Percentiles rank a stretch among this genome's conserved stretches.
Conservation (phyloP, 331 rosid genomes). For the Prunus yedoensis region DNA sequence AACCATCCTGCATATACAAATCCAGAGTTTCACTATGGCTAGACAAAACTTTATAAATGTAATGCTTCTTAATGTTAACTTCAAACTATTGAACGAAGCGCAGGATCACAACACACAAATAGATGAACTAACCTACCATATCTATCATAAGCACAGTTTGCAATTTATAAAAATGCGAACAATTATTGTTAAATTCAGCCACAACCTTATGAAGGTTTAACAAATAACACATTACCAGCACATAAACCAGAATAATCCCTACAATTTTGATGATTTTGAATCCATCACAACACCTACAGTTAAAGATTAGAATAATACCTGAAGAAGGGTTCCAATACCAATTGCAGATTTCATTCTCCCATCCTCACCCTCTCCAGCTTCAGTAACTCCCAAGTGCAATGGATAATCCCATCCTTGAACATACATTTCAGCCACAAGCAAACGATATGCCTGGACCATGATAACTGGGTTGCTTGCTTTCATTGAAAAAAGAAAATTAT, state of each 20-base stretch:
- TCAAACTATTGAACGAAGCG: neutral
- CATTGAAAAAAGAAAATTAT: slow-evolving; percentile 93
- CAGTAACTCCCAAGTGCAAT: slow-evolving; percentile 97
- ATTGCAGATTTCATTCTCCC: slow-evolving; percentile 99
- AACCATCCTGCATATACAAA: slow-evolving; percentile 70
- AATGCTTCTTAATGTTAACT: neutral
- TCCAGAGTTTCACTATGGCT: neutral
- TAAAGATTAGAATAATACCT: slow-evolving; percentile 50
- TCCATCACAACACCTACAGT: neutral
- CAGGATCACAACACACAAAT: neutral
- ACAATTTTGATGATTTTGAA: slow-evolving; percentile 15
- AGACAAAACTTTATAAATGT: neutral
- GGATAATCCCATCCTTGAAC: slow-evolving; percentile 99
- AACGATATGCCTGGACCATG: slow-evolving; percentile 98
- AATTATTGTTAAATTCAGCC: neutral
- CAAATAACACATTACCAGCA: neutral
- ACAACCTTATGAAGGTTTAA: neutral
- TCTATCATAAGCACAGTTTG: neutral
- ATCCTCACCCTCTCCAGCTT: slow-evolving; percentile 99
- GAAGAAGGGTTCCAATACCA: slow-evolving; percentile 99
- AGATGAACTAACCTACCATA: neutral
- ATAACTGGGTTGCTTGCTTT: slow-evolving; percentile 99
- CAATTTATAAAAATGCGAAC: slow-evolving; percentile 3
- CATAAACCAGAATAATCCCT: neutral
- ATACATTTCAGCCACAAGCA: slow-evolving; percentile 95